Evolutionary conservation across 305 asterid species (phyloP).

Genomic region (Fraxinus floribunda): DNA sequence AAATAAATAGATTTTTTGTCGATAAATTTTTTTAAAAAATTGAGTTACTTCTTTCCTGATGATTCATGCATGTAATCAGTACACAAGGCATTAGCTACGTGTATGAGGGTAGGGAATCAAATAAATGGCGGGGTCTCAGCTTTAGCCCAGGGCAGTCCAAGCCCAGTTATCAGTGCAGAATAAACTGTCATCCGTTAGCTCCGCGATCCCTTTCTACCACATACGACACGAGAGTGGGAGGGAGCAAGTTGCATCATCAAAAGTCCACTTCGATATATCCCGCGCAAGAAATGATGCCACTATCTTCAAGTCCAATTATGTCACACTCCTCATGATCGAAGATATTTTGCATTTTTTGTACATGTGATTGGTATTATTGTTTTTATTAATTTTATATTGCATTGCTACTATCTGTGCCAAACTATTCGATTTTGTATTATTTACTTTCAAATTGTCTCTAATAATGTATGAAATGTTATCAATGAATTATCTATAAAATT

Average conservation of each 20-base stretch:
- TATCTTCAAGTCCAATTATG: not conserved
- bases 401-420: not conserved
- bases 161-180: not conserved
- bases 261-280: not conserved
- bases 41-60: not conserved
- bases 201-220: not conserved
- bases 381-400: not conserved
- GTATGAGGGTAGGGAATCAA: not conserved
- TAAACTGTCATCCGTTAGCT: not conserved
- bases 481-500: not conserved
- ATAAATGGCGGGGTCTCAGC: not conserved
- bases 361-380: not conserved
- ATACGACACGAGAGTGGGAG: not conserved
- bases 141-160: not conserved
- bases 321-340: not conserved
- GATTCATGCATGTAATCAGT: not conserved
- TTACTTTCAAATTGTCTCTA: not conserved
- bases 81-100: not conserved
- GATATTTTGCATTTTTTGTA: not conserved
- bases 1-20: not conserved
- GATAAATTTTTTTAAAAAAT: too few relatives aligned
- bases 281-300: not conserved
- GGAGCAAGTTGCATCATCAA: not conserved
- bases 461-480: not conserved
- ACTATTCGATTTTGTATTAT: not conserved